A percentile compares a stretch with the other conserved stretches of the same genome.
These are phyloP conservation scores for Talaromyces sp. DNA, from an alignment of 2,329 filamentous ascomycete species.

Conservation along the genomic window DNA sequence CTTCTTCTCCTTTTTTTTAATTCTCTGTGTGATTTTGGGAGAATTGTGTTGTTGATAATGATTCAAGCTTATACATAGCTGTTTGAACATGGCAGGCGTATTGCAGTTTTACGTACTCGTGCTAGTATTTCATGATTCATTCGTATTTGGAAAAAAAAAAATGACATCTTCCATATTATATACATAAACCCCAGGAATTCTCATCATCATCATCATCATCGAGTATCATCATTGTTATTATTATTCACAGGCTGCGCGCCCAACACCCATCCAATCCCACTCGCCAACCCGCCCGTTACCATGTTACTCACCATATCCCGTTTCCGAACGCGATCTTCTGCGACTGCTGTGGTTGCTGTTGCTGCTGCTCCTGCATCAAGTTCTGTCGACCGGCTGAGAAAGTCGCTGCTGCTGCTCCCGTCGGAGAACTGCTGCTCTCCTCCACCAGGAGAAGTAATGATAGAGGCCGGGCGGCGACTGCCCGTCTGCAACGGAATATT, in stretches of 20 bases:
- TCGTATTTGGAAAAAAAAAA: too few species aligned
- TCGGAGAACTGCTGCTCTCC: background rate
- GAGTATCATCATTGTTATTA: slow-evolving; percentile 10
- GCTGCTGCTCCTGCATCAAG: slow-evolving; percentile 18
- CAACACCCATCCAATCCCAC: slow-evolving; percentile 60
- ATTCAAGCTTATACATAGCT: background rate
- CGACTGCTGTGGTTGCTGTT: too few species aligned
- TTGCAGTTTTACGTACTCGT: background rate
- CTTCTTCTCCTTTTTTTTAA: background rate
- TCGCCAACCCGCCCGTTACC: slow-evolving; percentile 57
- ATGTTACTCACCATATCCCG: slow-evolving; percentile 57
- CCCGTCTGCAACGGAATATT: slow-evolving; percentile 39
- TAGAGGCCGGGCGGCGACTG: background rate
- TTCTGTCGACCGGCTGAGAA: background rate
- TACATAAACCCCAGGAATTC: background rate
- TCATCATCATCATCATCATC: slow-evolving; percentile 1
- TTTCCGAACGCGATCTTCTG: slow-evolving; percentile 36
- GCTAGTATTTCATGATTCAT: too few species aligned
- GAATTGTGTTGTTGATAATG: background rate
- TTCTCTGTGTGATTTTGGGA: background rate
- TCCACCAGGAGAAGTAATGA: background rate
- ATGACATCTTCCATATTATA: background rate
- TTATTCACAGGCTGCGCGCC: slow-evolving; percentile 46
- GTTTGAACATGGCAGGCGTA: background rate
- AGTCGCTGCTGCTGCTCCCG: slow-evolving; percentile 14